Base-by-base conservation (phyloP, 2,329 filamentous ascomycete genomes). In the Xylaria sp. region DNA sequence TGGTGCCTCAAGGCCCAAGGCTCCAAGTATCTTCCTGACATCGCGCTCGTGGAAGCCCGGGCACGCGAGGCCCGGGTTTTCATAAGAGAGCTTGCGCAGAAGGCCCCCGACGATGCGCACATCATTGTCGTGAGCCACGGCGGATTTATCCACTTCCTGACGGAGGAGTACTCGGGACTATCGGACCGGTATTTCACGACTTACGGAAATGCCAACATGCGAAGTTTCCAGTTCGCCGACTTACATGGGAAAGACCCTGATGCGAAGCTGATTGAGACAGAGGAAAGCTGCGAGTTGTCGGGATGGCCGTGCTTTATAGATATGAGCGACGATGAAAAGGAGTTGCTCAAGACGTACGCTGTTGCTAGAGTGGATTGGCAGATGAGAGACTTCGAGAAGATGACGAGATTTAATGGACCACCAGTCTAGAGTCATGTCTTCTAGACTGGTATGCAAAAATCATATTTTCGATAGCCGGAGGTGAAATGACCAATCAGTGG, bases 61-160 rank as follows among this genome's bases (percentile, higher is more conserved):
- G 92, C 91, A 0, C 80, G 81, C 17, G 83, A 83, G 42, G 89
- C 89, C 2, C 47, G 62, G 21, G 47, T 80, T 14, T 88, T 85
- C 79, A 75, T 95, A 67, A 77, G 85, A 12, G 79, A 82, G 0
- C 68, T 84, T 24, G 74, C 82, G 36, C 24, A 79, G 83, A 65
- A 60, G 17, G 76, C 75, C 0, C 78, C 73, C 0, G 65, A 68
- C 9, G 88, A 91, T 74, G 83, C 81, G n/a, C 86, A 94, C 74
- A 87, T 97, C 42, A 88, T 90, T 0, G 85, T 93, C 1, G 92
- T 96, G 4, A 91, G 92, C 7, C 93, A 97, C 76, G 93, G 93
- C 4, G 92, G 91, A 0, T 92, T 94, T 73, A 78, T 96, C 74
- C 93, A 97, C 78, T 96, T 92, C 75, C 82, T 97, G 71, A 95